Base-by-base conservation (phyloP, 345 rosid species). In the Populus simonii region DNA sequence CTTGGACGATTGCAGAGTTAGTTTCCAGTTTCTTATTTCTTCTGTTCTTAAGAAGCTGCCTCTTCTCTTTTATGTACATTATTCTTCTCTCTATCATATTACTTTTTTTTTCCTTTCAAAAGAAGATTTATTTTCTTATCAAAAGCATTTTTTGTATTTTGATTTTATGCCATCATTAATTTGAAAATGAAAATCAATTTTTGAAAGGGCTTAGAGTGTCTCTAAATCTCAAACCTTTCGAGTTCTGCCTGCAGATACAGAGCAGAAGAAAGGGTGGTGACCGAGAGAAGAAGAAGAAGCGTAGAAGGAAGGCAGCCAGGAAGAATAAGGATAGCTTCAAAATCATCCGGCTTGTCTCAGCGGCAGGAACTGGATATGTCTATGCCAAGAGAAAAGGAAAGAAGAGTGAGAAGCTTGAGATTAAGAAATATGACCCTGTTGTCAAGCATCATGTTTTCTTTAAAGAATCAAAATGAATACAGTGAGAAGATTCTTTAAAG, bases 191-290 rank as follows among this genome's bases (percentile, higher is more conserved):
- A 13, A 45, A 45, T 13, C 51, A 45, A 45, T 13, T 45, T 45
- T 45, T 45, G 51, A 13, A 45, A 13, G 51, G 51, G 16, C 51
- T 45, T 45, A 1, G 17, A 13, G 51, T 45, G 15, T 45, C 51
- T 45, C 45, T 41, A 2, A 45, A 45, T 13, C 51, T 45, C 51
- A 45, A 45, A 45, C 51, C 51, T 45, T 45, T 31, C 5, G 2
- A 1, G n/a, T 47, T 81, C 62, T 20, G 31, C 39, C 47, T 11
- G 62, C 82, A 81, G 84, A 84, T 68, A 66, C 59, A 75, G 79
- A 71, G 75, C 27, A 79, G 83, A 41, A 84, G 75, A 81, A 76
- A 76, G 68, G 87, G 83, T 4, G 84, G 84, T 4, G 84, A 84
- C 41, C 74, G 47, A 27, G 53, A 6, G 49, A 76, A 81, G 76